A percentile compares a stretch with the other conserved stretches of the same genome.
Evolutionary conservation across 2,329 filamentous ascomycete species (phyloP).

Genomic region (Microcyclospora pomicola): DNA sequence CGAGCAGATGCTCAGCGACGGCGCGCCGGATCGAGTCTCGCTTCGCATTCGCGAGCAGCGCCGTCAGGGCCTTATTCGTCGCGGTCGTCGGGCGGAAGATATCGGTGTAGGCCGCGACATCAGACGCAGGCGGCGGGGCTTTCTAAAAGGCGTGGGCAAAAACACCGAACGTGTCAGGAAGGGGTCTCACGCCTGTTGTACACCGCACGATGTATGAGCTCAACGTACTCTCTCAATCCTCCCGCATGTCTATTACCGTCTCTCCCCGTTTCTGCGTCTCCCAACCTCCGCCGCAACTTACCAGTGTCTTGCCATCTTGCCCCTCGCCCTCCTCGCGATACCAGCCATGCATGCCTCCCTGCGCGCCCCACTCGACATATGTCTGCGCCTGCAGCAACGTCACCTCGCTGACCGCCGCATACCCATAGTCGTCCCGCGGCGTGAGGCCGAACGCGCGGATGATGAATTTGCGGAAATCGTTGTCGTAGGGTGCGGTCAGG

Average conservation of each 20-base stretch:
- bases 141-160: conserved; percentile 16
- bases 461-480: conserved; percentile 35
- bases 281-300: conserved; percentile 9
- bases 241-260: background rate
- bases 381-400: conserved; percentile 37
- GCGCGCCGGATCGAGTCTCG: conserved; percentile 46
- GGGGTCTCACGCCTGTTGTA: conserved; percentile 5
- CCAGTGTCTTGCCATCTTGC: conserved; percentile 25
- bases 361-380: conserved; percentile 33
- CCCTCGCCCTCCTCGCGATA: conserved; percentile 31
- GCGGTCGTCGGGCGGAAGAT: conserved; percentile 50
- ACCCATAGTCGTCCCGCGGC: conserved; percentile 34
- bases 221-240: too few relatives aligned
- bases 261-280: background rate
- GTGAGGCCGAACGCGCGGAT: conserved; percentile 34
- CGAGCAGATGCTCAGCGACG: conserved; percentile 42
- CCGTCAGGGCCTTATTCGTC: conserved; percentile 48
- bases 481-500: conserved; percentile 24
- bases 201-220: background rate
- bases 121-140: conserved; percentile 38
- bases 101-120: conserved; percentile 52
- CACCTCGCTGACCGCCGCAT: conserved; percentile 38
- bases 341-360: conserved; percentile 38
- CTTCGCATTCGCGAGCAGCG: conserved; percentile 51
- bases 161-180: conserved; percentile 4